Conservation (phyloP, 495 filamentous ascomycete species). For the Paragyromitra xinjiangensis region DNA sequence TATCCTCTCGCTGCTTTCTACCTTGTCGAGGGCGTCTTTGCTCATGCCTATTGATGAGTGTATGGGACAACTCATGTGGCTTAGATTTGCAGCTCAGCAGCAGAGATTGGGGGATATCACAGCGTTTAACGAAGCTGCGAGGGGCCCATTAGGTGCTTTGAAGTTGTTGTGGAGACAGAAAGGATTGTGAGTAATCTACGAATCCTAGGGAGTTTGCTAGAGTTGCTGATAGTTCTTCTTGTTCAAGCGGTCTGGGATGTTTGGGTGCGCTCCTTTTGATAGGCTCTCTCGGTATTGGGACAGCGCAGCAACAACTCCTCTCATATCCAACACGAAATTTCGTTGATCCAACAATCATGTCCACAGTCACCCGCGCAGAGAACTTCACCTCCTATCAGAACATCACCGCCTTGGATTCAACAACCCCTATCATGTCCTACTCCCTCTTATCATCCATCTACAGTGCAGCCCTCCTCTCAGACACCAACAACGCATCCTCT, state of each 20-base stretch:
- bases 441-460: conserved; percentile 48
- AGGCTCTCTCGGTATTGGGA: conserved; percentile 47
- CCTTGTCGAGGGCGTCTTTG: conserved; percentile 46
- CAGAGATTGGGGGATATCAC: conserved; percentile 38
- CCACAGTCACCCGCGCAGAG: conserved; percentile 21
- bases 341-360: background rate
- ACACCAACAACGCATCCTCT: background rate
- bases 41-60: conserved; percentile 52
- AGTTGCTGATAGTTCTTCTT: background rate
- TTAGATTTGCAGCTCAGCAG: conserved; percentile 31
- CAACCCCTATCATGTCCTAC: conserved; percentile 34
- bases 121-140: conserved; percentile 35
- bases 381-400: conserved; percentile 41
- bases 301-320: conserved; percentile 53
- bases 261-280: conserved; percentile 37
- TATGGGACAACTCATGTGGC: conserved; percentile 56
- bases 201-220: background rate
- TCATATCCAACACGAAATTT: conserved; percentile 42
- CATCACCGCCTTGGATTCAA: conserved; percentile 10
- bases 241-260: conserved; percentile 35
- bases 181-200: conserved; percentile 35
- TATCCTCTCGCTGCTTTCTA: conserved; percentile 45
- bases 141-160: conserved; percentile 43
- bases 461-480: conserved; percentile 35
- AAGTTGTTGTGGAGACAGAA: conserved; percentile 40